phyloP scores from a whole-genome alignment of 352 stramenopile species.

The Phytophthora quininea region DNA sequence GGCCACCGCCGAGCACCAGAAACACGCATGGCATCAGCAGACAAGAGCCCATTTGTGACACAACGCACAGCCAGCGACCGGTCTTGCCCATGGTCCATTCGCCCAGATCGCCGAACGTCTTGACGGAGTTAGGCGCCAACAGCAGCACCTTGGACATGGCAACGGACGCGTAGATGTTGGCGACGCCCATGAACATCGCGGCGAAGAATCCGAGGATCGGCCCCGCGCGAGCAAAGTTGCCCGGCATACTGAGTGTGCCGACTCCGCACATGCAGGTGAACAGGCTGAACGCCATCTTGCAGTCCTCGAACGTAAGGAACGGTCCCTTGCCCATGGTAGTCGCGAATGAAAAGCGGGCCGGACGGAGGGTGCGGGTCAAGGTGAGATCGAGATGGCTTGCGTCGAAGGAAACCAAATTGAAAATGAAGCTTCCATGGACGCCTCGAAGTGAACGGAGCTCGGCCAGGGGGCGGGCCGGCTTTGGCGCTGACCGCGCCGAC shows the following conservation, averaged over 20 bases:
- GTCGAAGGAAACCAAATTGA: slow-evolving; percentile 28
- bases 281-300: slow-evolving; percentile 65
- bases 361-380: too few relatives aligned
- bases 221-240: slow-evolving; percentile 66
- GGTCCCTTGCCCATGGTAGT: slow-evolving; percentile 30
- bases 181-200: slow-evolving; percentile 61
- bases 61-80: slow-evolving; percentile 55
- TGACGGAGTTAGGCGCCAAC: slow-evolving; percentile 53
- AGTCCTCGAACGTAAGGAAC: slow-evolving; percentile 66
- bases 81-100: slow-evolving; percentile 42
- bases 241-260: slow-evolving; percentile 69
- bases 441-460: background rate
- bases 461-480: background rate
- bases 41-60: slow-evolving; percentile 63
- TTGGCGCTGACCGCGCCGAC: background rate
- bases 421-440: slow-evolving; percentile 23
- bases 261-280: slow-evolving; percentile 74
- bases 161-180: slow-evolving; percentile 70
- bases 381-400: background rate
- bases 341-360: slow-evolving; percentile 5
- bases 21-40: slow-evolving; percentile 64
- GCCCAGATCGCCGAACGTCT: slow-evolving; percentile 66
- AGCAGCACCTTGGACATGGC: slow-evolving; percentile 65
- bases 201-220: slow-evolving; percentile 44
- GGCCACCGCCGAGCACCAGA: slow-evolving; percentile 66